These are phyloP conservation scores for Leptographium wingfieldii DNA, from an alignment of 2,329 filamentous ascomycete species.

Conservation along the genomic window DNA sequence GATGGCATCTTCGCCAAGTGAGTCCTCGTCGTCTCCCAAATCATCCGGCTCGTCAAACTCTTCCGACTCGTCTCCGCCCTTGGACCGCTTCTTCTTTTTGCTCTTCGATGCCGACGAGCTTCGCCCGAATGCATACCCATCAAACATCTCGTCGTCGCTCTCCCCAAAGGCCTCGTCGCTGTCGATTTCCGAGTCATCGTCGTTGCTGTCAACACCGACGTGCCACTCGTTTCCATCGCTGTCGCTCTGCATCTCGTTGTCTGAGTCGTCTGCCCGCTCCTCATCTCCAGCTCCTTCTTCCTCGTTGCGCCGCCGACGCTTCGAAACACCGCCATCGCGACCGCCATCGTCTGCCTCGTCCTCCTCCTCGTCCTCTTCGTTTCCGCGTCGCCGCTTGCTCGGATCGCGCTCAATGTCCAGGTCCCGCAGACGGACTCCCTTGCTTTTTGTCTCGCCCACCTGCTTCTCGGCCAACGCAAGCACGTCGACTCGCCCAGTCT, in stretches of 20 bases:
- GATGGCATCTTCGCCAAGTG: conserved; percentile 46
- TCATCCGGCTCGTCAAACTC: conserved; percentile 37
- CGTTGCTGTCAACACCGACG: conserved; percentile 50
- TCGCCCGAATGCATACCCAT: conserved; percentile 51
- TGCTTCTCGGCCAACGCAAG: conserved; percentile 45
- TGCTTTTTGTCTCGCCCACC: conserved; percentile 25
- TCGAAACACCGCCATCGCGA: conserved; percentile 19
- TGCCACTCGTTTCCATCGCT: conserved; percentile 79
- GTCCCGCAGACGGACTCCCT: conserved; percentile 29
- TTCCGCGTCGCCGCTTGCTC: conserved; percentile 28
- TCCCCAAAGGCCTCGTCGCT: conserved; percentile 75
- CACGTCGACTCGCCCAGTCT: conserved; percentile 41
- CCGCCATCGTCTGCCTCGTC: conserved; percentile 50
- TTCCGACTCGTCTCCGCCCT: conserved; percentile 33
- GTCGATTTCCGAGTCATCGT: conserved; percentile 52
- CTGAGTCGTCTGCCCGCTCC: conserved; percentile 34
- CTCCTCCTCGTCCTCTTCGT: conserved; percentile 31
- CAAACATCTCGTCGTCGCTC: conserved; percentile 76
- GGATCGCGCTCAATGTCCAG: conserved; percentile 36
- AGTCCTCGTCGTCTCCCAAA: conserved; percentile 40
- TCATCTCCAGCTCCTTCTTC: conserved; percentile 23
- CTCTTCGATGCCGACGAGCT: conserved; percentile 27
- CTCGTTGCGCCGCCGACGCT: conserved; percentile 27
- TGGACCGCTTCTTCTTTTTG: conserved; percentile 15
- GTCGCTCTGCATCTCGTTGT: conserved; percentile 64